Evolutionary conservation across 202 grass and related monocot genomes (phyloP).

Genomic region (Brachypodium distachyon): DNA sequence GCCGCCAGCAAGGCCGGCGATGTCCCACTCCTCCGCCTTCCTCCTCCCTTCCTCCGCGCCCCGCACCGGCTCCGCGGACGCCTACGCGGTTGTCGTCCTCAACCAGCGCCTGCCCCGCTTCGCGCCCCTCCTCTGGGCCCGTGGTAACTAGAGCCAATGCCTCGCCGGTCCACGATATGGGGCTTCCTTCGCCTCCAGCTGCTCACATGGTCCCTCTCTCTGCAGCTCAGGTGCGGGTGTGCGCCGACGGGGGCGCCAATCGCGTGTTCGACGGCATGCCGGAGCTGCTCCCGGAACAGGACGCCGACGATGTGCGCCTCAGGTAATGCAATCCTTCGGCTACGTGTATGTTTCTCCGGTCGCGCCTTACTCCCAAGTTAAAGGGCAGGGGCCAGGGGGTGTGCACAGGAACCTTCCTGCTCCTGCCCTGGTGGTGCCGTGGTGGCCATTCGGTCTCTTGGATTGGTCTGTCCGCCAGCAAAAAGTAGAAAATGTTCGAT

Average conservation of each 20-base stretch:
- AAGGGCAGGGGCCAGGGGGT: background rate
- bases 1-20: background rate
- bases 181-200: background rate
- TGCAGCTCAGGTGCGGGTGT: constrained; percentile 48
- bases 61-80: background rate
- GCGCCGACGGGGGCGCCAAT: constrained; percentile 62
- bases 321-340: constrained; percentile 25
- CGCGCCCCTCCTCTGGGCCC: constrained; percentile 39
- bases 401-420: background rate
- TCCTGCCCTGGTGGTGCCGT: too few relatives aligned
- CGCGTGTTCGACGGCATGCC: constrained; percentile 50
- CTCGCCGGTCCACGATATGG: background rate
- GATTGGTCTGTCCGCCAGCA: background rate
- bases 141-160: constrained; percentile 2
- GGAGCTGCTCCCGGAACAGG: constrained; percentile 28
- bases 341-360: background rate
- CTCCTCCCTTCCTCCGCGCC: background rate
- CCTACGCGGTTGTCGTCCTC: constrained; percentile 36
- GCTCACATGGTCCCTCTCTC: background rate
- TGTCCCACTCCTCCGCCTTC: constrained; percentile 6
- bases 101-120: constrained; percentile 44
- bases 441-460: background rate
- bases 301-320: constrained; percentile 26
- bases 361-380: too few relatives aligned
- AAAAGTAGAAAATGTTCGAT: background rate